Conservation (phyloP, 768 basidiomycete genomes). For the Royoungia palumana region DNA sequence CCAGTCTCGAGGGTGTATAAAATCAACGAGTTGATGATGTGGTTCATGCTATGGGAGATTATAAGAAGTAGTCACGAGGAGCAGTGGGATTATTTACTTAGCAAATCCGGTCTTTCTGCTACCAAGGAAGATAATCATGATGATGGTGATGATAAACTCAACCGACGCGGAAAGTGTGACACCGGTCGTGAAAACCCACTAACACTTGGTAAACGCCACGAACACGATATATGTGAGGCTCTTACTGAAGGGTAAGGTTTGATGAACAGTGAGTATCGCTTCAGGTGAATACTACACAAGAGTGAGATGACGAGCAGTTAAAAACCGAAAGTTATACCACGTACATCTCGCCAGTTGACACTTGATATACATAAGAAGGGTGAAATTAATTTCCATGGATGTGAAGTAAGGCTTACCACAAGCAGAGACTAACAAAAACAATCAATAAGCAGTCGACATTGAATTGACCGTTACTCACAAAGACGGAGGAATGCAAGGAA, state of each 20-base stretch:
- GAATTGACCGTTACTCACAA: slow-evolving; percentile 14
- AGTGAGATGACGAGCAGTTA: not conserved
- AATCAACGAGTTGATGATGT: slow-evolving; percentile 47
- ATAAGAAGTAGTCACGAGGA: not conserved
- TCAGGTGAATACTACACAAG: slow-evolving; percentile 22
- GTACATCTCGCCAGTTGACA: slow-evolving; percentile 33
- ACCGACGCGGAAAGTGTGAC: slow-evolving; percentile 34
- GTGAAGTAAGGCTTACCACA: slow-evolving; percentile 20
- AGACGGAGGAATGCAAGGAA: slow-evolving; percentile 34
- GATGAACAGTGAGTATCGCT: slow-evolving; percentile 31
- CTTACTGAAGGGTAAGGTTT: slow-evolving; percentile 29
- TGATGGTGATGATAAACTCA: slow-evolving; percentile 30
- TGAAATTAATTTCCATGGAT: not conserved
- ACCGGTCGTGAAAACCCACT: slow-evolving; percentile 33
- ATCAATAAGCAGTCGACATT: slow-evolving; percentile 3
- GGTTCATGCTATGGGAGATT: slow-evolving; percentile 38
- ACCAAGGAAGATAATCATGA: slow-evolving; percentile 32
- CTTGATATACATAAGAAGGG: slow-evolving; percentile 7
- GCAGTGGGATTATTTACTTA: slow-evolving; percentile 9
- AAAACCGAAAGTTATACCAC: not conserved
- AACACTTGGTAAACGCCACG: not conserved
- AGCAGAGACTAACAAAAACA: slow-evolving; percentile 22
- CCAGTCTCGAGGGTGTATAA: slow-evolving; percentile 54
- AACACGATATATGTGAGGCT: not conserved
- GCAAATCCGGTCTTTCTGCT: slow-evolving; percentile 32